A percentile compares a stretch with the other conserved stretches of the same genome.
Conservation (phyloP, 2,329 filamentous ascomycete genomes). For the Trichophyton simii region DNA sequence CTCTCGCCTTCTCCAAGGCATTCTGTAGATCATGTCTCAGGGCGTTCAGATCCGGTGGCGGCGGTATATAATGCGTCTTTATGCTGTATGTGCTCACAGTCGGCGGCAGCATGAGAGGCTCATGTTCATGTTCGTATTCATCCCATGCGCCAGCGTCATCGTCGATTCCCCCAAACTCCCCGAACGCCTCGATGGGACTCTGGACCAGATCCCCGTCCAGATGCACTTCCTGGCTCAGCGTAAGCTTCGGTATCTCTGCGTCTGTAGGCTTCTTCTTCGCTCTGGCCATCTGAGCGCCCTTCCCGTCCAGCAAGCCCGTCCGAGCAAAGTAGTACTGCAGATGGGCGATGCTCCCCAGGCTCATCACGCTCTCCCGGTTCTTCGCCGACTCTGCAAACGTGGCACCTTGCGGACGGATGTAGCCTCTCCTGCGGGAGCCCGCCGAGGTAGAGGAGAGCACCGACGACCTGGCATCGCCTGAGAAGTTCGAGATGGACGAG, state of each 20-base stretch:
- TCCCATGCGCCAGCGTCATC: slow-evolving; percentile 37
- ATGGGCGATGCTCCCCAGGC: slow-evolving; percentile 89
- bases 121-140: slow-evolving; percentile 43
- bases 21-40: slow-evolving; percentile 58
- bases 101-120: slow-evolving; percentile 78
- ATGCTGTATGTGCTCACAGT: slow-evolving; percentile 93
- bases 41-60: slow-evolving; percentile 68
- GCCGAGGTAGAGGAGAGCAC: slow-evolving; percentile 20
- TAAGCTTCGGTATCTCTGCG: slow-evolving; percentile 28
- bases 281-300: slow-evolving; percentile 72
- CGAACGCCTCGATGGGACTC: slow-evolving; percentile 37
- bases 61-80: slow-evolving; percentile 66
- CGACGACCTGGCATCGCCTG: slow-evolving; percentile 33
- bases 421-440: slow-evolving; percentile 55
- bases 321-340: slow-evolving; percentile 97
- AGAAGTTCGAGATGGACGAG: slow-evolving; percentile 35
- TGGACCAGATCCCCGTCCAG: slow-evolving; percentile 36
- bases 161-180: slow-evolving; percentile 14
- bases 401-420: slow-evolving; percentile 75
- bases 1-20: slow-evolving; percentile 55
- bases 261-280: slow-evolving; percentile 48
- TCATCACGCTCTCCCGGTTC: slow-evolving; percentile 89
- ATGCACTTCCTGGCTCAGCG: slow-evolving; percentile 29
- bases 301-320: slow-evolving; percentile 84
- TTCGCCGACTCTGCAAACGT: slow-evolving; percentile 83